Evolutionary conservation across 2,329 filamentous ascomycete genomes (phyloP).

Genomic region (Ploettnerulaceae sp.): DNA sequence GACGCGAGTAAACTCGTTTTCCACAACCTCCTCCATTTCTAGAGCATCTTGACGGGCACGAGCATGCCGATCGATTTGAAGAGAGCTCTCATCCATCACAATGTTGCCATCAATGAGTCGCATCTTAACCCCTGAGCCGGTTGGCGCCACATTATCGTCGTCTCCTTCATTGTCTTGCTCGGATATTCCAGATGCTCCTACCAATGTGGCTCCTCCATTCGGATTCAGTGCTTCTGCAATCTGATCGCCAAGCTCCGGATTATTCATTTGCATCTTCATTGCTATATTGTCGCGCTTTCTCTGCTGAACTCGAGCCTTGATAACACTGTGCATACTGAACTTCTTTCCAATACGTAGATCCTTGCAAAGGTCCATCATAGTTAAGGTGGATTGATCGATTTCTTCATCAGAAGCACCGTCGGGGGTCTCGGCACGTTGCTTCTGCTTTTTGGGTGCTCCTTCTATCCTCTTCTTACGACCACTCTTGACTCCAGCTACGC

Average conservation of each 20-base stretch:
- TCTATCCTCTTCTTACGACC: constrained; percentile 33
- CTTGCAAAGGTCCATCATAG: constrained; percentile 67
- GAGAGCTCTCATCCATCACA: constrained; percentile 62
- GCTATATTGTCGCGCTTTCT: constrained; percentile 37
- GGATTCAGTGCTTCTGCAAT: constrained; percentile 32
- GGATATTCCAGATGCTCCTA: constrained; percentile 1
- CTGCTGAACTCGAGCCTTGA: constrained; percentile 57
- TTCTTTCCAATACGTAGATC: constrained; percentile 69
- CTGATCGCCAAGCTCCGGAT: constrained; percentile 21
- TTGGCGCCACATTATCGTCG: not conserved
- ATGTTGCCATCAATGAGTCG: constrained; percentile 52
- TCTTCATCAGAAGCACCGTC: constrained; percentile 57
- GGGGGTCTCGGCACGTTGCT: constrained; percentile 43
- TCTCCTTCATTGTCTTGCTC: constrained; percentile 3
- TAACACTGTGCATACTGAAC: constrained; percentile 68
- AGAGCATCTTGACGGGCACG: constrained; percentile 50
- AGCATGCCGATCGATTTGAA: constrained; percentile 64
- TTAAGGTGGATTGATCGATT: constrained; percentile 62
- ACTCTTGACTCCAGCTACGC: constrained; percentile 14
- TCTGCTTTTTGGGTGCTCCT: constrained; percentile 28
- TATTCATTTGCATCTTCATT: constrained; percentile 29
- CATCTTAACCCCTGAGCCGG: constrained; percentile 19
- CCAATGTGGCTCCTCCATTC: constrained; percentile 18
- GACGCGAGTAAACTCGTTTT: constrained; percentile 71
- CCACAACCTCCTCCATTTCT: constrained; percentile 57